Evolutionary conservation across 306 rosid species (phyloP).

Genomic region (Benincasa hispida): DNA sequence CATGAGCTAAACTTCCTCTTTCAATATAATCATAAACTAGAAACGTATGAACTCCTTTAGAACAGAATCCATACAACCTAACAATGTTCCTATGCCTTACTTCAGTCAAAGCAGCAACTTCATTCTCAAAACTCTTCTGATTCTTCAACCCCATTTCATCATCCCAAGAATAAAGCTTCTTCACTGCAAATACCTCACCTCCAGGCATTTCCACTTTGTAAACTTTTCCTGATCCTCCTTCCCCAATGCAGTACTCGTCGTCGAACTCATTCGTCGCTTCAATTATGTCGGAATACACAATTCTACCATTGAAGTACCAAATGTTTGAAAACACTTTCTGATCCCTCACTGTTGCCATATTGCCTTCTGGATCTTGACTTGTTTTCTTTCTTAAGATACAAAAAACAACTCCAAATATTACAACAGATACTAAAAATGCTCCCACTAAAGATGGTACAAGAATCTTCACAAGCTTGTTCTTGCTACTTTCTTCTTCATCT

Average conservation of each 20-base stretch:
- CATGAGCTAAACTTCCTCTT: slow-evolving; percentile 23
- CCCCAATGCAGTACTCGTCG: slow-evolving; percentile 24
- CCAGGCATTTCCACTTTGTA: slow-evolving; percentile 21
- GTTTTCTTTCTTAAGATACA: slow-evolving; percentile 8
- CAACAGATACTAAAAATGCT: slow-evolving; percentile 6
- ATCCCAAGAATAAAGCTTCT: slow-evolving; percentile 24
- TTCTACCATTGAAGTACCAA: slow-evolving; percentile 32
- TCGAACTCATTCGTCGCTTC: slow-evolving; percentile 29
- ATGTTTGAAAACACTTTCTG: slow-evolving; percentile 20
- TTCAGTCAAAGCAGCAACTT: slow-evolving; percentile 27
- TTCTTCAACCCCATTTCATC: slow-evolving; percentile 16
- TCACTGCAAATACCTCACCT: slow-evolving; percentile 35
- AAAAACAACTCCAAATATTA: neutral
- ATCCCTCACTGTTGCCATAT: neutral
- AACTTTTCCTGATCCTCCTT: slow-evolving; percentile 30
- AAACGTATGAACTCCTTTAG: slow-evolving; percentile 23
- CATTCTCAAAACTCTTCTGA: slow-evolving; percentile 19
- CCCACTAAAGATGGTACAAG: slow-evolving; percentile 23
- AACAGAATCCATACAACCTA: slow-evolving; percentile 36
- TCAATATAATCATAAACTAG: slow-evolving; percentile 31
- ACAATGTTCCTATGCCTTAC: slow-evolving; percentile 34
- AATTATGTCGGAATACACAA: slow-evolving; percentile 27
- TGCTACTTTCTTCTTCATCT: slow-evolving; percentile 5
- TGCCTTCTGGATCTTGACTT: neutral
- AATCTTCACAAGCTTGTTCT: slow-evolving; percentile 6